Base-by-base conservation (phyloP, 805 yeast species). In the Metschnikowia dekortorum region DNA sequence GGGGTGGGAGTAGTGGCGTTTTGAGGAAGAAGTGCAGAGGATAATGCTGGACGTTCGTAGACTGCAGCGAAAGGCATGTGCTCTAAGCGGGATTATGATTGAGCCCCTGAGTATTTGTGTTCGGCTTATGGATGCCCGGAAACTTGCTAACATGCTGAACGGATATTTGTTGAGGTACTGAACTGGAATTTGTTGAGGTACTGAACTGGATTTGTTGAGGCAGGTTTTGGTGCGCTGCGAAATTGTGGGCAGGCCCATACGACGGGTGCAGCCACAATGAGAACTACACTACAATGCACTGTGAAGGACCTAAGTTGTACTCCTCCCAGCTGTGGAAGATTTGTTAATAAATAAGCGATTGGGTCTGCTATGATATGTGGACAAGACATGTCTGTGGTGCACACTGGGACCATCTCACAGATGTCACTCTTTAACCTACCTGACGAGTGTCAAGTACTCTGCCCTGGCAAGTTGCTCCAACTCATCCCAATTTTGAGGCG, bases 401-500 rank as follows among this genome's bases (percentile, higher is more conserved):
- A 4, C 5, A 22, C 22, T 3, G 22, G 22, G 5, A 22, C 22
- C 22, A 22, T 22, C 22, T 22, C 4, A 5, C 22, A 22, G 22
- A 22, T 22, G 22, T 22, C 22, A 22, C 22, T 22, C 22, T 22
- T 22, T 5, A 22, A 3, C 5, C 22, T 42, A 42, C 34, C 45
- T 33, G 16, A 42, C 9, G 11, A 42, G 38, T 3, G 10, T 42
- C 6, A 42, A 42, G 13, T 11, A 9, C 11, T 42, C 45, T 2
- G 10, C 22, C 10, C 22, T n/a, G 8, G 53, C 41, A 6, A 39
- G 37, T 16, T 30, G 42, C 46, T 47, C 44, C 22, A 50, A 43
- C 10, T 44, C 46, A 22, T 46, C 26, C 51, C 52, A 29, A 39
- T 50, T 43, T 32, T 43, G 54, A n/a, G 18, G 39, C 2, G 37